A percentile compares a stretch with the other conserved stretches of the same genome.
phyloP scores from a whole-genome alignment of 495 filamentous ascomycete species.

The Xylaria curta region DNA sequence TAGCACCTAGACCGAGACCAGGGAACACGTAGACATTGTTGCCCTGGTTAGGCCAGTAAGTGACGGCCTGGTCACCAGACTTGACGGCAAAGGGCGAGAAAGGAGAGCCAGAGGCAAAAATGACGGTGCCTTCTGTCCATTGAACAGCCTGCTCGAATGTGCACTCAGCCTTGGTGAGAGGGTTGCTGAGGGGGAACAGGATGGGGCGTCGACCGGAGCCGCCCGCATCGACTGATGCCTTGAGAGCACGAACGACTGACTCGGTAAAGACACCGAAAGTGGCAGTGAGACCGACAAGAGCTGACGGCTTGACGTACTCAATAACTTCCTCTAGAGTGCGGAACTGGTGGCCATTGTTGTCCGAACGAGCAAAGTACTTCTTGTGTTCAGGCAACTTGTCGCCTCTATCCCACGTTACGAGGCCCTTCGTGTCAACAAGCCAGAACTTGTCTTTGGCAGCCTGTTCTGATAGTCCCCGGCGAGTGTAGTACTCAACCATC shows the following conservation, averaged over 20 bases:
- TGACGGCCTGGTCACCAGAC: constrained; percentile 67
- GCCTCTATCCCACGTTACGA: constrained; percentile 91
- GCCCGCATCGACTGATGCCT: constrained; percentile 65
- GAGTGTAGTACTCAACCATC: constrained; percentile 93
- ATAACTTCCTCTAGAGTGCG: constrained; percentile 89
- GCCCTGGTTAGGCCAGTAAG: constrained; percentile 89
- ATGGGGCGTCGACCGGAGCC: constrained; percentile 81
- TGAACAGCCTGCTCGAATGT: constrained; percentile 90
- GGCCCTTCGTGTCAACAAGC: constrained; percentile 95
- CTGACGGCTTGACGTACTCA: constrained; percentile 91
- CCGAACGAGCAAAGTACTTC: constrained; percentile 90
- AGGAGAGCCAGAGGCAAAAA: constrained; percentile 95
- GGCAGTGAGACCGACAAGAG: constrained; percentile 92
- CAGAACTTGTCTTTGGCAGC: constrained; percentile 91
- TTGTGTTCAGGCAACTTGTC: constrained; percentile 97
- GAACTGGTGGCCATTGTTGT: constrained; percentile 92
- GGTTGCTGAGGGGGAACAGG: constrained; percentile 94
- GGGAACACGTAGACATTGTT: constrained; percentile 96
- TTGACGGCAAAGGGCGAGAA: constrained; percentile 77
- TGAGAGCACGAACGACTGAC: constrained; percentile 81
- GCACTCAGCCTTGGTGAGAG: constrained; percentile 93
- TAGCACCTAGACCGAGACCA: constrained; percentile 92
- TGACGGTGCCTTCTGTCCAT: constrained; percentile 84
- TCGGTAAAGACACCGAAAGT: constrained; percentile 94
- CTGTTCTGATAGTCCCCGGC: constrained; percentile 90